phyloP scores from a whole-genome alignment of 192 early-diverging fungal genomes.

The Radiomyces spectabilis region DNA sequence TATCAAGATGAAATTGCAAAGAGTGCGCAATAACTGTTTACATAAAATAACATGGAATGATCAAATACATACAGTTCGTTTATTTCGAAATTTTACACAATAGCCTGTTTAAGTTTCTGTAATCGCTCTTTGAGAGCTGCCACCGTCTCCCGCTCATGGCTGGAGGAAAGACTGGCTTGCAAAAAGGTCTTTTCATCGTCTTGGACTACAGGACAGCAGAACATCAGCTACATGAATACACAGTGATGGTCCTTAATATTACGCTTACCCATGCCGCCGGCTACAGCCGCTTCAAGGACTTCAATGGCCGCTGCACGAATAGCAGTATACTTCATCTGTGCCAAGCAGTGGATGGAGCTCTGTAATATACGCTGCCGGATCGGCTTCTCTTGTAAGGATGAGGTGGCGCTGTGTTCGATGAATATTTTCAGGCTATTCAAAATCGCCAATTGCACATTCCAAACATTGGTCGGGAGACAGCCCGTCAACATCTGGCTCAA shows the following conservation, averaged over 20 bases:
- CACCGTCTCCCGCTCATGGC: constrained; percentile 3
- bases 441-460: constrained; percentile 75
- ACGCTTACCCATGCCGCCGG: neutral
- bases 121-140: constrained; percentile 8
- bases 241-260: neutral
- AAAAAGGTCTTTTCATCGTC: neutral
- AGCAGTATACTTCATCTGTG: constrained; percentile 58
- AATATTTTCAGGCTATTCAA: constrained; percentile 59
- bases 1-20: constrained; percentile 34
- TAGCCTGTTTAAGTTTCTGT: neutral
- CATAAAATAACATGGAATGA: no score
- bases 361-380: constrained; percentile 24
- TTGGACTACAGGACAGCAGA: neutral
- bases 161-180: neutral
- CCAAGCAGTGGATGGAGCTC: constrained; percentile 38
- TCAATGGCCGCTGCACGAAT: constrained; percentile 53
- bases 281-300: constrained; percentile 10
- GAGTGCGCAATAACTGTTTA: neutral
- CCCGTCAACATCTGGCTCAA: constrained; percentile 38
- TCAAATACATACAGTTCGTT: no score
- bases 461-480: constrained; percentile 59
- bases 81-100: no score
- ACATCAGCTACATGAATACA: neutral
- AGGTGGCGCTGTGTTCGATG: constrained; percentile 19
- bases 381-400: constrained; percentile 11